Percentiles rank a stretch among this genome's conserved stretches.
Conservation (phyloP, 306 rosid species). For the Vigna unguiculata region DNA sequence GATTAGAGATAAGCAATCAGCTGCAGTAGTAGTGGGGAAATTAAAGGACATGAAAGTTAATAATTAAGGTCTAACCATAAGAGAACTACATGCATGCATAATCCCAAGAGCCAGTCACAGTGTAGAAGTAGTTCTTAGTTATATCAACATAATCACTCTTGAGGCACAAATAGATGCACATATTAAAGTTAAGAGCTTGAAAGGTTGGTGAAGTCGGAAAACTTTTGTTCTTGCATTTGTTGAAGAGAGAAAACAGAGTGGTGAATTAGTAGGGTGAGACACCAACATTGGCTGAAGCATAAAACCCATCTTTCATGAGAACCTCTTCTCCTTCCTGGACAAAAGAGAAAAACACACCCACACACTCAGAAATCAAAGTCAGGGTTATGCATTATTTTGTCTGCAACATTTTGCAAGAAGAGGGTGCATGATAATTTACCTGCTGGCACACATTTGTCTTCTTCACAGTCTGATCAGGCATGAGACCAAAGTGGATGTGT, state of each 20-base stretch:
- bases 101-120: constrained; percentile 34
- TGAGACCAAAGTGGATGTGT: constrained; percentile 95
- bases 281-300: constrained; percentile 69
- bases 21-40: constrained; percentile 35
- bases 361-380: constrained; percentile 35
- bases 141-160: constrained; percentile 40
- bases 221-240: constrained; percentile 11
- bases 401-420: constrained; percentile 45
- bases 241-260: neutral
- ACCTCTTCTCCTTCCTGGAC: constrained; percentile 80
- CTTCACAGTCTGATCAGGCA: constrained; percentile 85
- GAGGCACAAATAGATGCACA: constrained; percentile 31
- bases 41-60: constrained; percentile 30
- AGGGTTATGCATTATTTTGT: constrained; percentile 39
- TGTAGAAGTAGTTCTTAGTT: constrained; percentile 38
- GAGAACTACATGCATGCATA: constrained; percentile 45
- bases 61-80: constrained; percentile 23
- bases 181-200: constrained; percentile 30
- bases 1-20: constrained; percentile 38
- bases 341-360: constrained; percentile 44
- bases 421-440: constrained; percentile 52
- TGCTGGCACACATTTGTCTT: constrained; percentile 77
- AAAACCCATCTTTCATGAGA: constrained; percentile 76
- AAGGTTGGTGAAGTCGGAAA: constrained; percentile 33
- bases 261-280: constrained; percentile 70